A percentile compares a stretch with the other conserved stretches of the same genome.
These are phyloP conservation scores for Pseudophaeomoniella oleicola DNA, from an alignment of 2,329 filamentous ascomycete species.

Conservation along the genomic window DNA sequence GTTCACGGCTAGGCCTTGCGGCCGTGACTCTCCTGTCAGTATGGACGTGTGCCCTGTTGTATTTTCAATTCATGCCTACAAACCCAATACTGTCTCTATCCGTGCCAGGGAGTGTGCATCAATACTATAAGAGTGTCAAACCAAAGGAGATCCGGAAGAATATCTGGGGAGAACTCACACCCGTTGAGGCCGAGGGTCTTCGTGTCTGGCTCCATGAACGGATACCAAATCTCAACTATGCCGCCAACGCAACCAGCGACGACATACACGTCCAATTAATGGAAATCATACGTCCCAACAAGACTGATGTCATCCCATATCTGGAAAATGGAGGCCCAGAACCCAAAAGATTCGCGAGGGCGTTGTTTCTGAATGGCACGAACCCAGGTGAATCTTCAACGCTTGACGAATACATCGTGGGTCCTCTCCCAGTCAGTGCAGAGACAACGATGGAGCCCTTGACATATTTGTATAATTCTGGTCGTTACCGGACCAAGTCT, in stretches of 20 bases:
- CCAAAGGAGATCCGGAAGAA: not conserved
- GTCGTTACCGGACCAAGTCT: constrained; percentile 17
- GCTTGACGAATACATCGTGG: constrained; percentile 28
- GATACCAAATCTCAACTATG: not conserved
- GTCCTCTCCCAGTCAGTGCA: constrained; percentile 29
- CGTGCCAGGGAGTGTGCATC: not conserved
- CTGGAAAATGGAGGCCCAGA: constrained; percentile 20
- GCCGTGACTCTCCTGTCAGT: not conserved
- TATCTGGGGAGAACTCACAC: not conserved
- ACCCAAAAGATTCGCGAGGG: constrained; percentile 30
- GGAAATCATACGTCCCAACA: constrained; percentile 35
- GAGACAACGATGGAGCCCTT: constrained; percentile 24
- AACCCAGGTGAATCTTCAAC: constrained; percentile 3
- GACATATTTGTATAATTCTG: constrained; percentile 29
- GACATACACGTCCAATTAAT: constrained; percentile 35
- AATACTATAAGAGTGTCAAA: not conserved
- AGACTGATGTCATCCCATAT: constrained; percentile 30
- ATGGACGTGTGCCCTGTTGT: not conserved
- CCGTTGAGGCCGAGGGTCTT: not conserved
- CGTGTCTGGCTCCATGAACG: not conserved
- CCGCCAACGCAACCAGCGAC: not conserved
- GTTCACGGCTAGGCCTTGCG: not conserved
- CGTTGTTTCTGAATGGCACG: constrained; percentile 19
- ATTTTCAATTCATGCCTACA: not conserved
- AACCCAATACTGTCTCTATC: not conserved